These are phyloP conservation scores for Senna siamea DNA, from an alignment of 306 rosid genomes.

Conservation along the genomic window DNA sequence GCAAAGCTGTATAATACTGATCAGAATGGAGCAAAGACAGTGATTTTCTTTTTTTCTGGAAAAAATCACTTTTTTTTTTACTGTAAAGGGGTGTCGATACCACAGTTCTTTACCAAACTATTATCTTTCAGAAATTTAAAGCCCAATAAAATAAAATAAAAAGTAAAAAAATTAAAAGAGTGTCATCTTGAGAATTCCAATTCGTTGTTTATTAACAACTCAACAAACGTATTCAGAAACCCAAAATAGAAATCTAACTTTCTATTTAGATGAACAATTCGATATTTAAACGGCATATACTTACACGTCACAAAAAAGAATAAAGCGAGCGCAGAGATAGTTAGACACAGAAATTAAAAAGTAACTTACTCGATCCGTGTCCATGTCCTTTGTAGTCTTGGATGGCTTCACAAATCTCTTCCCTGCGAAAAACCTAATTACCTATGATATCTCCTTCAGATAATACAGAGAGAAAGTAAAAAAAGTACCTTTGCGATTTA, in stretches of 20 bases:
- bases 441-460: background rate
- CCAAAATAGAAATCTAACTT: background rate
- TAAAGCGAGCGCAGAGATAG: background rate
- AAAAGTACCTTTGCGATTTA: conserved; percentile 63
- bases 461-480: background rate
- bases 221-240: background rate
- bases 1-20: background rate
- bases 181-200: background rate
- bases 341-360: too few species aligned
- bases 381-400: conserved; percentile 74
- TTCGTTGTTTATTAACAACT: background rate
- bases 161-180: background rate
- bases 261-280: background rate
- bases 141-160: background rate
- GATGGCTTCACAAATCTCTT: conserved; percentile 77
- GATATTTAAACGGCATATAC: background rate
- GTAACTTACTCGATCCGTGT: conserved; percentile 74
- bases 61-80: background rate
- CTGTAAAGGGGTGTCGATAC: background rate
- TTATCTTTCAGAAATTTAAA: background rate
- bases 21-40: background rate
- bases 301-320: conserved; percentile 13
- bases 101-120: background rate
- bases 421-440: conserved; percentile 42
- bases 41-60: background rate